These are phyloP conservation scores for Myxozyma sirexii DNA, from an alignment of 805 yeast genomes.

Conservation along the genomic window DNA sequence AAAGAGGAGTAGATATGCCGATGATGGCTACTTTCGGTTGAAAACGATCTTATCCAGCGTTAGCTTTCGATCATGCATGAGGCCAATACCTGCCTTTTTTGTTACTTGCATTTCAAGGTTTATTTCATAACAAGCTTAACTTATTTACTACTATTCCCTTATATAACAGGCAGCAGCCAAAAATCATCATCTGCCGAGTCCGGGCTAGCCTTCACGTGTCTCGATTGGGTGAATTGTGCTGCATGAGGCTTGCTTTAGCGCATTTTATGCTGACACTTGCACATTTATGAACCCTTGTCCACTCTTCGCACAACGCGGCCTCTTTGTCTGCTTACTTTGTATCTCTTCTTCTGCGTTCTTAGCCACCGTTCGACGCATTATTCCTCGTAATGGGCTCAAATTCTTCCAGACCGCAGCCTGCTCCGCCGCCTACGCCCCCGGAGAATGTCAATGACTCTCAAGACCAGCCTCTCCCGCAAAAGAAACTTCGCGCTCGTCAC, in stretches of 20 bases:
- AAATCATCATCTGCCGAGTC: not conserved
- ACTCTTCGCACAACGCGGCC: too few relatives aligned
- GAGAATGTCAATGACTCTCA: not conserved
- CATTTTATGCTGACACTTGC: not conserved
- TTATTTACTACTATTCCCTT: too few relatives aligned
- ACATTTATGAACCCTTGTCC: too few relatives aligned
- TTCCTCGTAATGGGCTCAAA: not conserved
- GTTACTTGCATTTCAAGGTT: too few relatives aligned
- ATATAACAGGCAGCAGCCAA: too few relatives aligned
- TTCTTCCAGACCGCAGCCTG: not conserved
- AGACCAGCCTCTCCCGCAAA: not conserved
- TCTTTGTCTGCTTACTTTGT: not conserved
- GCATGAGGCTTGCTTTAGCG: conserved; percentile 3
- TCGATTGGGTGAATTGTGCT: conserved; percentile 1
- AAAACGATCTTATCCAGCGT: too few relatives aligned
- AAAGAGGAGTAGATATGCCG: too few relatives aligned
- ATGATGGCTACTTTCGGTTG: too few relatives aligned
- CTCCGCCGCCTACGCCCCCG: not conserved
- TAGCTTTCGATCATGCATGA: too few relatives aligned
- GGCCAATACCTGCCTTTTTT: too few relatives aligned
- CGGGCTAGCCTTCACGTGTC: not conserved
- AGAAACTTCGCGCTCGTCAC: not conserved
- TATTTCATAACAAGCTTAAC: too few relatives aligned
- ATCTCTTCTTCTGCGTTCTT: not conserved
- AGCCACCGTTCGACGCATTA: not conserved